Evolutionary conservation across 73 alveolate species (phyloP), one percentile per base, ranked within the genome.

Genomic region (Paramecium sonneborni): DNA sequence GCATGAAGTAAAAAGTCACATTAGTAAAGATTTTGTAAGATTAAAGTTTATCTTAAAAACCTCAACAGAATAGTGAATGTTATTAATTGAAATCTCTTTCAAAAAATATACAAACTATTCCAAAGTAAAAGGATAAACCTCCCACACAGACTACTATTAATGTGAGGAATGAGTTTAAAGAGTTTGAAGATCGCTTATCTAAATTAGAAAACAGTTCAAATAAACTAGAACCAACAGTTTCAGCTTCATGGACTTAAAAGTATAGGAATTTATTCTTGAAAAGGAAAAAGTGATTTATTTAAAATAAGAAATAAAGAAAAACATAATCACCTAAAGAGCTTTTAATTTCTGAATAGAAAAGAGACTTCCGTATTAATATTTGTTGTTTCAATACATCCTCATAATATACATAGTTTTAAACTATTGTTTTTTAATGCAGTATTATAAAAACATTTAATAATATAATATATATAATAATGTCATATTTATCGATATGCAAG

Each of bases 131-230:
- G 14, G 84, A 62, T 30, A 62, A 62, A 62, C 30, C 39, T 30
- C 84, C 84, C 3, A 32, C 26, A 14, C 26, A 30, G 23, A 15
- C 44, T 30, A 32, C 84, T 62, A 26, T 32, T 62, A 62, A 62
- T 62, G 84, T 21, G 11, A 26, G 48, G 44, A 62, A 62, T 62
- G 84, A 62, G 6, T 26, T 62, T 5, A 62, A 62, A 62, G 84
- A 62, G 44, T 62, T 62, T 62, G 84, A 62, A 62, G 84, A 62
- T 62, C 84, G 84, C 1, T 62, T 62, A 62, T 62, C 84, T 62
- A 62, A 62, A 62, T 62, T 62, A 11, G 84, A 62, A 62, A 62
- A 30, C 44, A 62, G 44, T 62, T 30, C 21, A 62, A 62, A 62
- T 26, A 62, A 62, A 62, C 20, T 62, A 62, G 84, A 62, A 62